Evolutionary conservation across 2,329 filamentous ascomycete genomes (phyloP), one percentile per base, ranked within the genome.

Genomic region (Fusarium subtropicale): DNA sequence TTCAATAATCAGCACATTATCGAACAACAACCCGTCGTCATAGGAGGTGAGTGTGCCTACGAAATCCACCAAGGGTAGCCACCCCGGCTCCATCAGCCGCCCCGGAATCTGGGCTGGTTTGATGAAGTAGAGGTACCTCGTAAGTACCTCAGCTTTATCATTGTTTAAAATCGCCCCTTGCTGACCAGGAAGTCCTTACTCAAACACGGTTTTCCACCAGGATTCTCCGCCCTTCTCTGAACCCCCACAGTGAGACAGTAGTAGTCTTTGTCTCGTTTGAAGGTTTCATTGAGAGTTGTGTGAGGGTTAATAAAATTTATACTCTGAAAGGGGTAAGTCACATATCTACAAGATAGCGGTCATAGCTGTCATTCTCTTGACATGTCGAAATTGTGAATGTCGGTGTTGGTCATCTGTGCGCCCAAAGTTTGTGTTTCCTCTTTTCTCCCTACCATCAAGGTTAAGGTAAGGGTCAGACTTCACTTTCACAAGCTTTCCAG

Each of bases 141-240:
- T 22, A 70, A 60, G 66, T 69, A 70, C 63, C 42, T 10, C 8
- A 44, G 41, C 24, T 50, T 54, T 44, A 34, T 30, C 24, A 30
- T 30, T 51, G 48, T 52, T 51, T 47, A 53, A 52, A 39, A 38
- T 54, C 38, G 45, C 63, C 66, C 38, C 56, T 45, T 28, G 39
- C 26, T 48, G 54, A 24, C 36, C 20, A 20, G 36, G 36, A 11
- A 20, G 36, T 54, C 30, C 38, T 55, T 39, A 28, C 26, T 47
- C 31, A 36, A 38, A 31, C 26, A 26, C 15, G 36, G 41, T 47
- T 56, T 57, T 62, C 48, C 56, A 48, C 50, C 48, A 52, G 44
- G 45, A 56, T 63, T 69, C 66, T 63, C 58, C 50, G 66, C 56
- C 61, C 48, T 69, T 69, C 48, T 53, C 33, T 66, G 24, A 36